Base-by-base conservation (phyloP, 2,329 filamentous ascomycete genomes). In the Chaetothyriales sp. region DNA sequence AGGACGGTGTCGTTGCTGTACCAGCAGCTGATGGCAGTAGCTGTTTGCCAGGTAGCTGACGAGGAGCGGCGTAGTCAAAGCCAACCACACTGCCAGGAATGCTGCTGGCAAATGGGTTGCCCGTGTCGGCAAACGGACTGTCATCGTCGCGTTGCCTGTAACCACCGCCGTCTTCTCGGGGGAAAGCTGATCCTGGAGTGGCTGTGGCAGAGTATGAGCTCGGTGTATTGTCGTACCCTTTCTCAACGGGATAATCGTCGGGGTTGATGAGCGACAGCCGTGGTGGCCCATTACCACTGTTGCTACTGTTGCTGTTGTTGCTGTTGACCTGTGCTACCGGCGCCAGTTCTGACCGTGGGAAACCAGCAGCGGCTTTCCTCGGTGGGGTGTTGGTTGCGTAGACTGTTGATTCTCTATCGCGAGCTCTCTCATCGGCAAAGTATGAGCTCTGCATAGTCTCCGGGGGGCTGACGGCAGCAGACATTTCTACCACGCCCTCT, bases 221-320 rank as follows among this genome's bases (percentile, higher is more conserved):
- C n/a, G 58, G 58, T n/a, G 58, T 60, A 39, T 60, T 58, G 12
- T 57, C 53, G 20, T 52, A 53, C 44, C 55, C 54, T 6, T 51
- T 53, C 28, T 52, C 51, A 9, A 44, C n/a, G 15, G 50, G 48
- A 44, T 57, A 59, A 10, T 54, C 49, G 39, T 56, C 53, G 20
- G 59, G 59, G 48, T 61, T 61, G 18, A 56, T 53, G 18, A 61
- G 51, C n/a, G 58, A 51, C 12, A 61, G 53, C 43, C 50, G 46
- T 45, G 59, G 59, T 2, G 57, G 52, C 9, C 53, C 52, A 20
- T 18, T 22, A 15, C 18, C 44, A n/a, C 18, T 18, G 39, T 9
- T 5, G 19, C n/a, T 19, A 15, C 7, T 15, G 19, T 8, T 44
- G 19, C 28, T 15, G 36, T 3, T 12, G 18, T 5, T 18, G 22